Base-by-base conservation (phyloP, 1,139 yeast species). In the Debaryomycetaceae sp. region DNA sequence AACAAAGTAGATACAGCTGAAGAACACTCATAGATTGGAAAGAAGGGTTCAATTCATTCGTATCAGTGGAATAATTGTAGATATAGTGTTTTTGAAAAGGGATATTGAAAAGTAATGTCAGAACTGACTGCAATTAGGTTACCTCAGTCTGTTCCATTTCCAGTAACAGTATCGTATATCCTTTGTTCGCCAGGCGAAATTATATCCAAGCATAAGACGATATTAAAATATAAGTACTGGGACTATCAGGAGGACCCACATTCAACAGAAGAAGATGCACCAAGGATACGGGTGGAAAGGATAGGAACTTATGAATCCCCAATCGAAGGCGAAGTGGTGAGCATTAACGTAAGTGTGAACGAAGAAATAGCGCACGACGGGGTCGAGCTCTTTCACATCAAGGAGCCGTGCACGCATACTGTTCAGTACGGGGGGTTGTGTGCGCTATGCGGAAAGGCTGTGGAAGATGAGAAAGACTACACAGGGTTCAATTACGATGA, bases 381-480 rank as follows among this genome's bases (percentile, higher is more conserved):
- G 5, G 67, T 71, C 5, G 67, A 65, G 5, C 65, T 89, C 19
- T 75, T 82, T 31, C 65, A 72, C 35, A 73, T 92, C 13, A 61
- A 70, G 35, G 97, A 94, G 56, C 91, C 95, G 0, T 92, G 99
- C 56, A 75, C 88, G 8, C 99, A 92, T 59, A 81, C 94, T 1
- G 92, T 94, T n/a, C 97, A 92, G 52, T 92, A 85, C 56, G 96
- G 95, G 14, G 98, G 98, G 0, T 70, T 92, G 35, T 92, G 99
- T 67, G 98, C 97, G 0, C 66, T 89, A 28, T 92, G 99, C 61
- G 98, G 98, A 6, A 79, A 79, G 44, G 75, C 87, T 3, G 76
- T 91, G n/a, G 91, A 82, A 42, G 94, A 83, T 49, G 89, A 81
- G 50, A 79, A 79, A 42, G 96, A 87, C 59, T 86, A 87, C 55